Base-by-base conservation (phyloP, 495 filamentous ascomycete genomes). In the Glonium stellatum region DNA sequence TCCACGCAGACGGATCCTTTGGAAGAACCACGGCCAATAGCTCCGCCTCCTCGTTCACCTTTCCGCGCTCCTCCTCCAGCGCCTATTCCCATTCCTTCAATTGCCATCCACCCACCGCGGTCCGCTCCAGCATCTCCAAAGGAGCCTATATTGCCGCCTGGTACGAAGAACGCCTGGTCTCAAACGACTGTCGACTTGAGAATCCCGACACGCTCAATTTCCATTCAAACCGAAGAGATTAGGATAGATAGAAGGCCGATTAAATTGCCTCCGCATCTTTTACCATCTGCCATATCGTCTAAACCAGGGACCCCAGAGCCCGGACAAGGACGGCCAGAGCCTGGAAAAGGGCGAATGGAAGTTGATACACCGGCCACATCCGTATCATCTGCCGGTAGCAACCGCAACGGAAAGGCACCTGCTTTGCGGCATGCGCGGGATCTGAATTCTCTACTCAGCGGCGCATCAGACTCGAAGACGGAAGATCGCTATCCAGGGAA, bases 191-290 rank as follows among this genome's bases (percentile, higher is more conserved):
- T 77, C 54, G 63, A 75, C 6, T 56, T 72, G 15, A 55, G 69
- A n/a, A 61, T 70, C 3, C 69, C 75, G 23, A 68, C 69, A 13
- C 71, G 72, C 19, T 84, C 84, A 21, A 72, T 78, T 27, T 77
- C 76, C 4, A 82, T 95, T 46, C 95, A 98, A 76, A 98, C 93
- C 10, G 90, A 97, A 57, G 85, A 87, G 61, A 95, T 96, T 61
- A 77, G 84, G 47, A 78, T 91, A 18, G 91, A 92, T 70, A 81
- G 80, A 73, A 80, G 90, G 55, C 77, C 86, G 27, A 79, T 84
- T 44, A 87, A 82, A 67, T 73, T 96, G 18, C 88, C 89, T 21
- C 81, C 87, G 1, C 86, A 91, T 68, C 77, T 96, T 52, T 81
- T 88, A 35, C 86, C 90, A 2, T 90, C 88, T 8, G 79, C 85